Evolutionary conservation across 2,329 filamentous ascomycete genomes (phyloP), one percentile per base, ranked within the genome.

Genomic region (Nothopassalora personata): DNA sequence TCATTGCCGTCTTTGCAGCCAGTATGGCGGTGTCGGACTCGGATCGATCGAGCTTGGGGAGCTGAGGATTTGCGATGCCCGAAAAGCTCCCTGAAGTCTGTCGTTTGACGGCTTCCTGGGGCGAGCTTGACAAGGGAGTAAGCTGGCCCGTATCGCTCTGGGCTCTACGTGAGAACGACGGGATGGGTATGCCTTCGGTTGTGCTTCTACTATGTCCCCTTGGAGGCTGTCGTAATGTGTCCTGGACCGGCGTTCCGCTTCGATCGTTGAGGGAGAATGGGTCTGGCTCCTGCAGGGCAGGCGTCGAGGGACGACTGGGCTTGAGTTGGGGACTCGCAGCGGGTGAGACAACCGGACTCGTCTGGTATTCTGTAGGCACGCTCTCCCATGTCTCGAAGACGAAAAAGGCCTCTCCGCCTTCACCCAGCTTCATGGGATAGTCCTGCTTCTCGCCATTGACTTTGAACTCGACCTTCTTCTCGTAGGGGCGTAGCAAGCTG

Each of bases 391-490:
- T 99, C 77, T 97, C 91, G 71, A 99, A 97, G 64, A 99, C 91
- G 75, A 99, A 99, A 78, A 99, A 99, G 28, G 94, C 94, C 78
- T 99, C 94, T 65, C 94, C 94, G 54, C 91, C 94, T 73, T 99
- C 94, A 48, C 94, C 94, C 19, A 99, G 83, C 78, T 99, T 99
- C 94, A 99, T 99, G 50, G 94, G 86, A 79, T 96, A 97, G 66
- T 94, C 83, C 74, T 96, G 91, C 76, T 94, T 95, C 61, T 83
- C 78, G 70, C 90, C 89, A 80, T 99, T 99, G 81, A 99, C 92
- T 68, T 84, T 84, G 78, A 99, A 99, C 76, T 97, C 92, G 70
- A 99, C 94, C 83, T 97, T 99, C 79, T 99, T 99, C 76, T 99
- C 94, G 60, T 87, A 97, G 0, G 94, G 94, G 23, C 94, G 89